phyloP scores from a whole-genome alignment of 805 yeast species.

The Ogataea nitratoaversa region DNA sequence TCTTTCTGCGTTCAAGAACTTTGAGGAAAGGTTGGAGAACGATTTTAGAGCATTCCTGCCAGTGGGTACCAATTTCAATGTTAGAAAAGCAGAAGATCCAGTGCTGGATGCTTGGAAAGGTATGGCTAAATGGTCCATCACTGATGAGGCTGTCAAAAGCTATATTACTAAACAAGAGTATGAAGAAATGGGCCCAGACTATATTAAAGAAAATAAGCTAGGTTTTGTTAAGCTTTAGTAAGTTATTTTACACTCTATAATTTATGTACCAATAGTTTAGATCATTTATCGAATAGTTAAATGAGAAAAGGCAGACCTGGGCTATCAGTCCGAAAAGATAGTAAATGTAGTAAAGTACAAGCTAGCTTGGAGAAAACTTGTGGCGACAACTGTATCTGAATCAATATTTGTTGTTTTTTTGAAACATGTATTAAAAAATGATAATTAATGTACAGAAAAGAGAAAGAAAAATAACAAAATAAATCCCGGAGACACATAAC shows the following conservation, averaged over 20 bases:
- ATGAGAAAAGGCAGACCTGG: too few species aligned
- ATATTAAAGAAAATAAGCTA: constrained; percentile 77
- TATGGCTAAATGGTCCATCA: constrained; percentile 73
- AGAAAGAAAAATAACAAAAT: not conserved
- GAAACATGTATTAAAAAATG: too few species aligned
- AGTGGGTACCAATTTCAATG: constrained; percentile 52
- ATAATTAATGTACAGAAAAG: constrained; percentile 3
- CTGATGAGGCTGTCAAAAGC: constrained; percentile 38
- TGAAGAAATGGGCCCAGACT: constrained; percentile 85
- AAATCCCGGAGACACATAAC: not conserved
- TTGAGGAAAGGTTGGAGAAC: constrained; percentile 58
- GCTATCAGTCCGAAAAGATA: too few species aligned
- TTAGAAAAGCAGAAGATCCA: constrained; percentile 65
- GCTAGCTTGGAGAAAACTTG: too few species aligned
- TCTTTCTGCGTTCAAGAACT: constrained; percentile 57
- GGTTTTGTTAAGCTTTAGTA: constrained; percentile 39
- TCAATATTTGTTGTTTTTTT: too few species aligned
- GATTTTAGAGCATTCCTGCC: constrained; percentile 78
- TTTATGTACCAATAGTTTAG: too few species aligned
- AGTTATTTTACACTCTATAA: too few species aligned
- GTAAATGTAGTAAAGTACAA: too few species aligned
- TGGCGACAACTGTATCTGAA: too few species aligned
- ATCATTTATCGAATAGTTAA: too few species aligned
- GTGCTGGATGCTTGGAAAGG: constrained; percentile 88
- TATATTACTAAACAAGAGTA: constrained; percentile 69